Evolutionary conservation across 768 basidiomycete genomes (phyloP).

Genomic region (Suillus lakei): DNA sequence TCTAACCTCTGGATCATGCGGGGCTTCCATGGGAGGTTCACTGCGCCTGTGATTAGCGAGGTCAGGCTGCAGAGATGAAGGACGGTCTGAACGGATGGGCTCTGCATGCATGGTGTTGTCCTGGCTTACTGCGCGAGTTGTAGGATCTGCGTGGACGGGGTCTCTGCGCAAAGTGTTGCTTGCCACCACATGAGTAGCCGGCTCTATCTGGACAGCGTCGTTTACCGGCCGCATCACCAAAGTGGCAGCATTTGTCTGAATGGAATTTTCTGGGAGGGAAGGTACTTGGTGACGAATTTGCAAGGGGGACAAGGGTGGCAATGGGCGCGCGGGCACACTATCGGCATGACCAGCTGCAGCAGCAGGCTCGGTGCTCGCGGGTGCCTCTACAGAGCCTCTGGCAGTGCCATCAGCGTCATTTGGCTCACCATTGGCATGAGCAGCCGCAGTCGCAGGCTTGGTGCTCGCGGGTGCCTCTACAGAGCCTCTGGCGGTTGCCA

Average conservation of each 20-base stretch:
- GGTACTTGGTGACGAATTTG: background rate
- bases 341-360: background rate
- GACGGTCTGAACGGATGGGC: background rate
- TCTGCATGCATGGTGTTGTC: background rate
- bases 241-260: too few relatives aligned
- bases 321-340: background rate
- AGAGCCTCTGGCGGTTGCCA: background rate
- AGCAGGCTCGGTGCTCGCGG: background rate
- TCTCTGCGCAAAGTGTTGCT: background rate
- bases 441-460: background rate
- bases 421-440: background rate
- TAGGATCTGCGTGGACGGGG: background rate
- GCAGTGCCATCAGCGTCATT: background rate
- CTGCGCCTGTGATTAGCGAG: background rate
- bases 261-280: background rate
- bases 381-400: background rate
- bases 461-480: background rate
- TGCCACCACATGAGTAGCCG: background rate
- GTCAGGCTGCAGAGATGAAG: background rate
- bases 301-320: background rate
- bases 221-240: too few relatives aligned
- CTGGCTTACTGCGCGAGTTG: background rate
- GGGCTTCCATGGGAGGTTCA: background rate
- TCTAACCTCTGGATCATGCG: background rate
- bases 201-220: too few relatives aligned